These are phyloP conservation scores for Claviceps spartinae DNA, from an alignment of 2,329 filamentous ascomycete genomes.

Conservation along the genomic window DNA sequence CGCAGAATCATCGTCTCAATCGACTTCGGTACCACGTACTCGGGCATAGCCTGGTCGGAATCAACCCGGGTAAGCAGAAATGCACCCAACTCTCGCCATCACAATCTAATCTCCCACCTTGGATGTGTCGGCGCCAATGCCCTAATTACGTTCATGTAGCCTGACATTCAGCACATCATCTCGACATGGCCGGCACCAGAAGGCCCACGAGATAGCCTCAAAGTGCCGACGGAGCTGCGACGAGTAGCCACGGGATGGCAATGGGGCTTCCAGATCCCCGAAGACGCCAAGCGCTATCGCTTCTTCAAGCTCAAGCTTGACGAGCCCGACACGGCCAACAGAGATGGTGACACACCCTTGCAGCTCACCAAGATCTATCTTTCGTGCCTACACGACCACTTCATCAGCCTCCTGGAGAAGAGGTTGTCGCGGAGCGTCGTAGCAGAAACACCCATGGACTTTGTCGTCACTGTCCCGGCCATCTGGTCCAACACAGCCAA, in stretches of 20 bases:
- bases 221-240: conserved; percentile 36
- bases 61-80: conserved; percentile 21
- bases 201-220: conserved; percentile 23
- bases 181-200: conserved; percentile 28
- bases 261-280: conserved; percentile 37
- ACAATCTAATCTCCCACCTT: background rate
- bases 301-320: conserved; percentile 35
- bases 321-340: conserved; percentile 16
- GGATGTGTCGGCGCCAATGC: background rate
- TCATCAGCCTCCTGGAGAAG: conserved; percentile 29
- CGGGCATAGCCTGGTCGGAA: conserved; percentile 39
- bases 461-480: conserved; percentile 43
- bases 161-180: conserved; percentile 28
- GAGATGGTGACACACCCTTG: conserved; percentile 21
- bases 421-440: conserved; percentile 29
- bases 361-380: conserved; percentile 29
- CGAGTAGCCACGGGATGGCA: conserved; percentile 27
- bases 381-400: conserved; percentile 33
- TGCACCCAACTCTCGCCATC: background rate
- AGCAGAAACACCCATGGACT: conserved; percentile 32
- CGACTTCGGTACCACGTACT: conserved; percentile 44
- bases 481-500: conserved; percentile 45
- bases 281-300: conserved; percentile 24
- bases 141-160: conserved; percentile 8
- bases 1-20: conserved; percentile 37